Base-by-base conservation (phyloP, 257 asterid species). In the Solanum sparsipilum region DNA sequence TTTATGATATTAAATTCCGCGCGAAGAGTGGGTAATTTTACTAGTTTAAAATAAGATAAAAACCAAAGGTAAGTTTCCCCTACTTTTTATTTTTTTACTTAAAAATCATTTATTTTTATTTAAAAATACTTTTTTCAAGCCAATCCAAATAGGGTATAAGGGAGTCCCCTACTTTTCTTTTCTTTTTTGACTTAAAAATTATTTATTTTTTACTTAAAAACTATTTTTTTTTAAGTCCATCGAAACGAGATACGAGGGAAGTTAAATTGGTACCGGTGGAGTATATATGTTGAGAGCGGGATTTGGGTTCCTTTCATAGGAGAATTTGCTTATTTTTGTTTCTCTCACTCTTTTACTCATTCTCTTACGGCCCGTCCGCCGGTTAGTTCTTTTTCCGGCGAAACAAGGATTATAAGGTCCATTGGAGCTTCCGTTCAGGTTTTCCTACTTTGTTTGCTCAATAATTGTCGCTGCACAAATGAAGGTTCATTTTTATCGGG, bases 51-150 rank as follows among this genome's bases (percentile, higher is more conserved):
- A 7, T 36, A 38, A 38, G 41, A 44, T 12, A 13, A 46, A 48
- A 48, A 15, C 0, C 7, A 48, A 48, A 48, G 2, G 0, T 15
- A 5, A 0, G 2, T 15, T 8, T 48, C 8, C 21, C 4, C 21
- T 0, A 52, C 21, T 52, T 52, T 52, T 52, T 16, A 52, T 52
- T 15, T 48, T 5, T 52, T 16, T 1, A 16, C 23, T 52, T 52
- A 16, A 52, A 48, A 18, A 0, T 48, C 21, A 48, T 48, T 13
- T 15, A 15, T 15, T 48, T 15, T 48, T 48, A 39, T 39, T 39
- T 39, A 9, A 39, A 39, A 39, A 9, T 39, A 39, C 3, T 39
- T 39, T 48, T 48, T 48, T 15, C 3, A 5, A 15, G 20, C 7
- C 21, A 15, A 48, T 48, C 7, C 60, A 48, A 48, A 15, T 48